Base-by-base conservation (phyloP, 164 flowering plant genomes). In the Chloranthus sessilifolius region DNA sequence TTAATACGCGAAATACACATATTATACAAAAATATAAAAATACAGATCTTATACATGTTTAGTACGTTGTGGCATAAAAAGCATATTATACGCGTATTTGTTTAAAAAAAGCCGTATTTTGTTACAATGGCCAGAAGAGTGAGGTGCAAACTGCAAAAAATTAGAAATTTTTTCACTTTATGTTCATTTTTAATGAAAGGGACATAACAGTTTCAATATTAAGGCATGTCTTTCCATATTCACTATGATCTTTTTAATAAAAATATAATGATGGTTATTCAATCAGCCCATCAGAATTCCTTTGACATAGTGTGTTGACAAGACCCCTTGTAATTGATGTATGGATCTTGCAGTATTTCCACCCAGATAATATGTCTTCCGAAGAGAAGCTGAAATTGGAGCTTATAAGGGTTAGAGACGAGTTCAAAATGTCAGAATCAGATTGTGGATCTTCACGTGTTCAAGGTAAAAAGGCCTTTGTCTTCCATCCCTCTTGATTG, bases 381-480 rank as follows among this genome's bases (percentile, higher is more conserved):
- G 76, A 70, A 3, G 96, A 86, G 67, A 89, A 94, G 60, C 7
- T 87, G 62, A 89, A 89, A 58, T 43, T 85, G 61, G 88, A 94
- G 74, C 83, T 89, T 38, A 42, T 77, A 15, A 76, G 63, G 55
- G 96, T 94, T 34, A 77, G 96, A 59, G 92, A 86, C 24, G 86
- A 89, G 45, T 89, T 81, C 58, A 94, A 87, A 66, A 82, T 82
- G 86, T 85, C 92, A 28, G 97, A 94, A 46, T 84, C 99, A 23
- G 99, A 94, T 61, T 94, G 96, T 75, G 99, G 99, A 51, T 94
- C 97, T 58, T 64, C 96, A 40, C 86, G 88, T 29, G 95, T 89
- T 55, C 99, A 94, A 76, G 80, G 99, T 89, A 71, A 63, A 9
- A 14, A 9, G 16, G n/a, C 11, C 2, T 17, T 39, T 15, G 12